Conservation (phyloP, 495 filamentous ascomycete genomes). For the Lepraria neglecta region DNA sequence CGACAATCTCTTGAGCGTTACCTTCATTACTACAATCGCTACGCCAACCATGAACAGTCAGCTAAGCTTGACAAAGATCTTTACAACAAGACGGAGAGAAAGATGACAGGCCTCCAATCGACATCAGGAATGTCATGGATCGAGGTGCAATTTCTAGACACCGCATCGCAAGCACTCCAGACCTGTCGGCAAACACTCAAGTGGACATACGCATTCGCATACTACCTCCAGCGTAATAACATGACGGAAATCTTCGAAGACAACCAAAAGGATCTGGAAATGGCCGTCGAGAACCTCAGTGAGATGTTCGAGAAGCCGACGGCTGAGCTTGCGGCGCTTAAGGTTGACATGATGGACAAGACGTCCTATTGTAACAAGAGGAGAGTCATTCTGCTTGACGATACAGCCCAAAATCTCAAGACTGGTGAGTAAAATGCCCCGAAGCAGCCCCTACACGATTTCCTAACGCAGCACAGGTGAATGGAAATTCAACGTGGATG, state of each 20-base stretch:
- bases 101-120: constrained; percentile 92
- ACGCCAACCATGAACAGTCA: constrained; percentile 97
- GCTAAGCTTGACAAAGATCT: constrained; percentile 96
- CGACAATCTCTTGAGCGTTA: constrained; percentile 87
- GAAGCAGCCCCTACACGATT: neutral
- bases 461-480: constrained; percentile 29
- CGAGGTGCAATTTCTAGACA: constrained; percentile 92
- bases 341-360: constrained; percentile 97
- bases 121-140: constrained; percentile 97
- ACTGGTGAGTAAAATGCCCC: constrained; percentile 56
- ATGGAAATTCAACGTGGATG: constrained; percentile 36
- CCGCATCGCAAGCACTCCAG: constrained; percentile 88
- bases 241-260: constrained; percentile 96
- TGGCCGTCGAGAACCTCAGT: constrained; percentile 89
- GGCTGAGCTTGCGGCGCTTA: constrained; percentile 71
- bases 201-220: constrained; percentile 99
- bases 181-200: constrained; percentile 95
- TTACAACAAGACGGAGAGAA: constrained; percentile 93
- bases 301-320: constrained; percentile 98
- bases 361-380: constrained; percentile 93
- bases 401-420: constrained; percentile 86
- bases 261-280: constrained; percentile 95
- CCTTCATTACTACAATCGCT: constrained; percentile 96
- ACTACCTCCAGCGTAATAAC: constrained; percentile 91
- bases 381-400: constrained; percentile 77